Percentiles rank a stretch among this genome's conserved stretches.
Evolutionary conservation across 2,329 filamentous ascomycete genomes (phyloP).

Genomic region (Aspergillus thermomutatus): DNA sequence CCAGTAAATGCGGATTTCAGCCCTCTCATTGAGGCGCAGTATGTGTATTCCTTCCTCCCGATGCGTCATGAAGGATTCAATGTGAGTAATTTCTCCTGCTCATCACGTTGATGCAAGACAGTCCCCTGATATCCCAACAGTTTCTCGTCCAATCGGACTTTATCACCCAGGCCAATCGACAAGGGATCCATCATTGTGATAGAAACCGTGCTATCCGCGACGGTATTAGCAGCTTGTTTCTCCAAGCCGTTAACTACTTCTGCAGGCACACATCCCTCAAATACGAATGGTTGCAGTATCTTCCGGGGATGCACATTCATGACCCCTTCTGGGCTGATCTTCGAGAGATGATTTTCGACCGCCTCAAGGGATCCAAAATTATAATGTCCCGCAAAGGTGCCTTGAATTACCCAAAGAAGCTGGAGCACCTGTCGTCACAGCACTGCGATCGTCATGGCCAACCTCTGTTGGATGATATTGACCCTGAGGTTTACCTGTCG

Average conservation of each 20-base stretch:
- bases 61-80: conserved; percentile 2
- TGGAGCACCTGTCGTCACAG: background rate
- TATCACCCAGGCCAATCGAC: conserved; percentile 5
- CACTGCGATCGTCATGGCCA: background rate
- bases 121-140: background rate
- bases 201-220: conserved; percentile 2
- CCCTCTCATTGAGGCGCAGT: background rate
- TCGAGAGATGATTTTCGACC: conserved; percentile 4
- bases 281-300: conserved; percentile 3
- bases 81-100: background rate
- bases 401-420: background rate
- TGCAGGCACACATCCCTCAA: background rate
- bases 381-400: background rate
- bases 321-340: conserved; percentile 3
- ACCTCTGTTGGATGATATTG: conserved; percentile 1
- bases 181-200: background rate
- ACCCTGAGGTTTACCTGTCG: conserved; percentile 1
- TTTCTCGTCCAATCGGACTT: conserved; percentile 8
- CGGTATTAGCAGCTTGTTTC: background rate
- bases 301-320: background rate
- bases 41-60: conserved; percentile 3
- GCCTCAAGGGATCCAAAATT: background rate
- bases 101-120: background rate
- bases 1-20: background rate
- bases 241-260: background rate